Base-by-base conservation (phyloP, 768 basidiomycete species). In the Tricholoma matsutake region DNA sequence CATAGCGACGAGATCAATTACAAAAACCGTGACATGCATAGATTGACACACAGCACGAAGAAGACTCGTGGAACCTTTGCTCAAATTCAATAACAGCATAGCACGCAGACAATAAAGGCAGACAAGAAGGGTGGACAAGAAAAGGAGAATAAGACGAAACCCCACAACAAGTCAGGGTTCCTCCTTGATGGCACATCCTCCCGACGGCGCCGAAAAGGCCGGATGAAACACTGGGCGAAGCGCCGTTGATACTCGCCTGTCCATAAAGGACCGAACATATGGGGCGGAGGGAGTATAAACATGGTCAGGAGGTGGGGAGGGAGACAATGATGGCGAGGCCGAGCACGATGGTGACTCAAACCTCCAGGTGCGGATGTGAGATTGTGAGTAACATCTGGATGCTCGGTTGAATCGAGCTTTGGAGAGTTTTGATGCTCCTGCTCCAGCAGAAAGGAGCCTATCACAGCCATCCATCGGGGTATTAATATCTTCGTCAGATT, bases 211-310 rank as follows among this genome's bases (percentile, higher is more conserved):
- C 45, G 55, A 34, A 28, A 62, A 54, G 59, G 55, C 54, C 3
- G 57, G 29, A 62, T 67, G 61, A 56, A 75, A 74, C 6, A 71
- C 76, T 16, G 76, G 76, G 28, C 76, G 67, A 39, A 76, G 65
- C 13, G 71, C 73, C 5, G 75, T 78, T 6, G 75, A 75, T 54
- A 78, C 76, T 22, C 69, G 68, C 14, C 68, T 58, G 51, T 74
- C 72, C 13, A 68, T 63, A 14, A 70, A 63, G n/a, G 70, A 73
- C 54, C 66, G 71, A 25, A 71, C 58, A 56, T 72, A 74, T 1
- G 72, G 73, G 6, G 69, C 66, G 6, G 75, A 76, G 1, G 75
- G 70, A 32, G 58, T 73, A 41, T 76, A 77, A 10, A 64, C 62
- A 35, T 63, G 64, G 13, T 66, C 59, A 9, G 49, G 62, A 2